Evolutionary conservation across 2,329 filamentous ascomycete species (phyloP).

Genomic region (Phialophora verrucosa): DNA sequence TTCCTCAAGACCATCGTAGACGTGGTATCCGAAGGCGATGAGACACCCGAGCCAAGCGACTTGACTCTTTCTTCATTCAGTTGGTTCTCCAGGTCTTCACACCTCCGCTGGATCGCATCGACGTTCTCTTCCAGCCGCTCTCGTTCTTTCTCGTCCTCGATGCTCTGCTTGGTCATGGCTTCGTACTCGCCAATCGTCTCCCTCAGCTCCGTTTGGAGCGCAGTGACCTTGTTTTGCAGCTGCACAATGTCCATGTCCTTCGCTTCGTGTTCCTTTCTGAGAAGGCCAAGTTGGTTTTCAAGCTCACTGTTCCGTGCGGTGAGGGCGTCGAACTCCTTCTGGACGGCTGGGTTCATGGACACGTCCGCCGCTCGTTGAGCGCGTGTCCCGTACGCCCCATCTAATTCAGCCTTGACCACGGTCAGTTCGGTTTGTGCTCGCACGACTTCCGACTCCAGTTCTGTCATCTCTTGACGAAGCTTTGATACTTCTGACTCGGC

Average conservation of each 20-base stretch:
- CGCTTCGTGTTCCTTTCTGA: conserved; percentile 45
- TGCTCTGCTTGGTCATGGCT: conserved; percentile 69
- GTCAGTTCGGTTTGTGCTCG: conserved; percentile 78
- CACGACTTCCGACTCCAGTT: conserved; percentile 68
- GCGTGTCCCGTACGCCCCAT: conserved; percentile 86
- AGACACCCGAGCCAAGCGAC: conserved; percentile 64
- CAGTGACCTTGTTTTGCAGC: conserved; percentile 56
- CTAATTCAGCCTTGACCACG: conserved; percentile 88
- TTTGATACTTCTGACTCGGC: conserved; percentile 49
- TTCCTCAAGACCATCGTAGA: conserved; percentile 72
- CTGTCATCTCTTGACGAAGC: conserved; percentile 57
- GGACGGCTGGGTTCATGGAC: conserved; percentile 61
- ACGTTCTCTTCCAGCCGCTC: conserved; percentile 68
- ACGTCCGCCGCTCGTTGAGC: conserved; percentile 71
- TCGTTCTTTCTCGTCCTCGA: conserved; percentile 74
- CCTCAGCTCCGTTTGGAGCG: conserved; percentile 68
- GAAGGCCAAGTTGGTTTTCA: conserved; percentile 54
- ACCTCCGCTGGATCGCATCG: conserved; percentile 67
- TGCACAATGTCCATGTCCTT: conserved; percentile 41
- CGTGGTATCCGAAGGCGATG: conserved; percentile 59
- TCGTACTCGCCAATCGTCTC: conserved; percentile 74
- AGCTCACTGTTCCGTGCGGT: conserved; percentile 55
- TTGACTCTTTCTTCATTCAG: conserved; percentile 71
- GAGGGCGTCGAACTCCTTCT: conserved; percentile 65
- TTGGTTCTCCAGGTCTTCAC: conserved; percentile 67